phyloP scores from a whole-genome alignment of 176 grass and related monocot species.

The Thalia dealbata region DNA sequence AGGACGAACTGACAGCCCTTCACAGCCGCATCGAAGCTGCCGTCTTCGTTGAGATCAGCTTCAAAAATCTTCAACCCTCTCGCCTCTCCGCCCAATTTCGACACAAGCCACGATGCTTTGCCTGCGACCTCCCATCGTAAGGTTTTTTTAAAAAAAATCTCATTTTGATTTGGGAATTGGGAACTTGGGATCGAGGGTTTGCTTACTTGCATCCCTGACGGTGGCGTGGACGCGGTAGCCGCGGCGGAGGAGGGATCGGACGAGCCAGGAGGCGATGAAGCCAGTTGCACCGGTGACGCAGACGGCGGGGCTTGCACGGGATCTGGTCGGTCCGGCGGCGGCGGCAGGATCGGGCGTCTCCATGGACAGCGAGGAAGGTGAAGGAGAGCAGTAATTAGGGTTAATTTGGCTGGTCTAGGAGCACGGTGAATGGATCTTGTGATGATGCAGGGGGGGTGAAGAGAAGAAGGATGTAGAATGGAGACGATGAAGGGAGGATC shows the following conservation, averaged over 20 bases:
- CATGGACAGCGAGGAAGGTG: not conserved
- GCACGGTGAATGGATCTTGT: no score
- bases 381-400: no score
- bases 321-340: not conserved
- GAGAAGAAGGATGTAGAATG: no score
- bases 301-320: slow-evolving; percentile 1
- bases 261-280: slow-evolving; percentile 78
- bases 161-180: no score
- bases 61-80: slow-evolving; percentile 38
- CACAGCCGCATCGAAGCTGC: slow-evolving; percentile 63
- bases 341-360: not conserved
- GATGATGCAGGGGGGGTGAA: no score
- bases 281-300: slow-evolving; percentile 80
- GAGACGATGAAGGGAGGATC: no score
- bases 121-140: no score
- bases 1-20: slow-evolving; percentile 39
- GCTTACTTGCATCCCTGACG: slow-evolving; percentile 45
- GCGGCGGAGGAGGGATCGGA: slow-evolving; percentile 44
- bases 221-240: slow-evolving; percentile 74
- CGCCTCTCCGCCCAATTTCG: slow-evolving; percentile 16
- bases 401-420: no score
- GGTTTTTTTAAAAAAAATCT: no score
- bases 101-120: slow-evolving; percentile 46
- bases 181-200: not conserved
- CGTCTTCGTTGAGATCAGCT: slow-evolving; percentile 67